Base-by-base conservation (phyloP, 495 filamentous ascomycete genomes). In the Penicillium salamii region DNA sequence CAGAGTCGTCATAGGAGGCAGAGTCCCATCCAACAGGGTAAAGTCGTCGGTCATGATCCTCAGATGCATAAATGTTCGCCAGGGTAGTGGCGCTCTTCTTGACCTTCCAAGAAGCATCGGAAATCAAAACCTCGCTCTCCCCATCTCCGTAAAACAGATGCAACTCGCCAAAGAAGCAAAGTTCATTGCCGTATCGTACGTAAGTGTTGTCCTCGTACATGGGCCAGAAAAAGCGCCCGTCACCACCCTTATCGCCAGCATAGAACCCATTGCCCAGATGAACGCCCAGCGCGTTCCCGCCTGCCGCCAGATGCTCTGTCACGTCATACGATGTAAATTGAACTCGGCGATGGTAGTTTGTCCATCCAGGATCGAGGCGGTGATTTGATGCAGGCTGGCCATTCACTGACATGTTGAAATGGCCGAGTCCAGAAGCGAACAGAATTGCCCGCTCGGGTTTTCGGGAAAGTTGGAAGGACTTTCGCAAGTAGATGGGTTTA, bases 191-290 rank as follows among this genome's bases (percentile, higher is more conserved):
- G 42, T 65, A 62, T 11, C 62, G 49, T 7, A 65, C 62, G 33
- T 62, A 65, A 6, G 62, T 65, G 14, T 65, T 65, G 44, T 65
- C 62, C 24, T 65, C 62, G 34, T 65, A 65, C 58, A 62, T 65
- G 4, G 62, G 62, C 62, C 62, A 65, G 42, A 65, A 65, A 49
- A 65, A 65, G 36, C 62, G 55, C 31, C 59, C 62, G 0, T 58
- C 50, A 7, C 45, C 48, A 2, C 60, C 62, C 43, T 65, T 49
- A 29, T 65, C 62, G 13, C 62, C 62, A 4, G 62, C 62, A 21
- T 65, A 65, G 33, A 65, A 65, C 2, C 62, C 62, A 24, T 65
- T 65, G 13, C 62, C 62, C 14, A 65, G 42, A 49, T 65, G 62
- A 3, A 59, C 62, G 5, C 58, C 62, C 28, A 65, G 24, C 1